Evolutionary conservation across 331 rosid genomes (phyloP).

Genomic region (Quercus tomentella): DNA sequence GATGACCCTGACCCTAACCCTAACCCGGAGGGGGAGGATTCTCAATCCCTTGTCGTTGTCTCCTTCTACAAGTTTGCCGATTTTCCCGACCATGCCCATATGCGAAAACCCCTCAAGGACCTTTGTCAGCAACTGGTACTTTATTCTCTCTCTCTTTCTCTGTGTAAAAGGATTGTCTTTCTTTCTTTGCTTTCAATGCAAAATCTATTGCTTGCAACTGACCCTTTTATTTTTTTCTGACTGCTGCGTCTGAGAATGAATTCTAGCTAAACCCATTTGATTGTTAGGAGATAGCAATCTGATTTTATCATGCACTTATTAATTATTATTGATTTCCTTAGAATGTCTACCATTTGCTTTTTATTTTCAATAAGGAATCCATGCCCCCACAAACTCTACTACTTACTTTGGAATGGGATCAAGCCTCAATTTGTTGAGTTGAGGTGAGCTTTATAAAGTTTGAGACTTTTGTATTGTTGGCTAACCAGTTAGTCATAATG

Average conservation of each 20-base stretch:
- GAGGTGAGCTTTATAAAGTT: neutral
- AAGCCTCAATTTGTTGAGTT: neutral
- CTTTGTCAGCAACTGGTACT: constrained; percentile 83
- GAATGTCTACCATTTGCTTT: neutral
- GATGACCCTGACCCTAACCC: constrained; percentile 8
- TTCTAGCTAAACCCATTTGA: neutral
- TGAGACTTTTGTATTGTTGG: neutral
- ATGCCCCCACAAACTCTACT: neutral
- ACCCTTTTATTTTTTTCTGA: neutral
- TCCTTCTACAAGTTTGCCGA: constrained; percentile 90
- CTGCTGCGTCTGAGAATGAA: neutral
- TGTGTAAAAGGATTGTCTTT: neutral
- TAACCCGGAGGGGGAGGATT: constrained; percentile 16
- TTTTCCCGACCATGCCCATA: constrained; percentile 62
- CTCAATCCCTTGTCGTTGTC: constrained; percentile 59
- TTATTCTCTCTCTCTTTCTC: neutral
- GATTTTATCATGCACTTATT: neutral
- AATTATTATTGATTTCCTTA: neutral
- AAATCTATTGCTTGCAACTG: neutral
- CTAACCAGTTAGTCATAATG: neutral
- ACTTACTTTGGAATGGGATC: no score
- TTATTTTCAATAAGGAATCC: neutral
- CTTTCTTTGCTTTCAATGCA: neutral
- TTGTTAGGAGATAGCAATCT: neutral
- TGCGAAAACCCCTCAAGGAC: constrained; percentile 69